phyloP scores from a whole-genome alignment of 495 filamentous ascomycete species.

The Beverwykella pulmonaria region DNA sequence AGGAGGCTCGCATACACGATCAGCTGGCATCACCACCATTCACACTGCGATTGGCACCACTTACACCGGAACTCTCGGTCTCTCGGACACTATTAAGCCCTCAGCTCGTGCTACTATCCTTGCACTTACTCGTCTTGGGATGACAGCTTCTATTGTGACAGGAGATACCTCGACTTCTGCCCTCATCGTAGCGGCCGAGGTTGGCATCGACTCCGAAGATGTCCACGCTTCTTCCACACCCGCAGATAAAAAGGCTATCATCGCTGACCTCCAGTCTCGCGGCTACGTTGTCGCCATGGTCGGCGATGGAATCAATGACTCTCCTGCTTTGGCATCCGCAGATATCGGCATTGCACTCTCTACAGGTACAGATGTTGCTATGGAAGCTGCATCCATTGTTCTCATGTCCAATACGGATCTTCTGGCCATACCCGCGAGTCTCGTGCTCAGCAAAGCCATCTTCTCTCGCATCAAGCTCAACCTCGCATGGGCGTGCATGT shows the following conservation, averaged over 20 bases:
- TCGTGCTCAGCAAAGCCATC: conserved; percentile 80
- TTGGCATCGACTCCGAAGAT: conserved; percentile 74
- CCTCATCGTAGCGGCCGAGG: conserved; percentile 73
- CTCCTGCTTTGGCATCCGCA: conserved; percentile 89
- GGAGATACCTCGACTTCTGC: conserved; percentile 87
- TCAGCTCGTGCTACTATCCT: conserved; percentile 79
- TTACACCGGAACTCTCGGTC: conserved; percentile 78
- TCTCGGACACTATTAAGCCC: conserved; percentile 88
- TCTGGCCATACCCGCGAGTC: conserved; percentile 83
- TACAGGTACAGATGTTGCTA: conserved; percentile 92
- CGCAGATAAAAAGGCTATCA: conserved; percentile 82
- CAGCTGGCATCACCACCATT: conserved; percentile 78
- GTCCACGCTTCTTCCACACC: conserved; percentile 84
- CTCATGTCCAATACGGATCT: conserved; percentile 92
- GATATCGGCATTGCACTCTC: conserved; percentile 90
- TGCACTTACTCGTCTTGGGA: conserved; percentile 81
- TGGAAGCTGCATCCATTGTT: conserved; percentile 96
- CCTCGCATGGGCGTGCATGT: conserved; percentile 85
- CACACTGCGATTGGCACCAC: conserved; percentile 82
- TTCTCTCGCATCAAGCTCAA: conserved; percentile 95
- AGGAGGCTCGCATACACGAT: conserved; percentile 41
- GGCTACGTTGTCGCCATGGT: conserved; percentile 93
- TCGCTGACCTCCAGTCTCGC: conserved; percentile 68
- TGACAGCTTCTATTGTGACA: conserved; percentile 88
- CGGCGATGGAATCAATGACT: conserved; percentile 98